Base-by-base conservation (phyloP, 495 filamentous ascomycete genomes). In the Choiromyces venosus region DNA sequence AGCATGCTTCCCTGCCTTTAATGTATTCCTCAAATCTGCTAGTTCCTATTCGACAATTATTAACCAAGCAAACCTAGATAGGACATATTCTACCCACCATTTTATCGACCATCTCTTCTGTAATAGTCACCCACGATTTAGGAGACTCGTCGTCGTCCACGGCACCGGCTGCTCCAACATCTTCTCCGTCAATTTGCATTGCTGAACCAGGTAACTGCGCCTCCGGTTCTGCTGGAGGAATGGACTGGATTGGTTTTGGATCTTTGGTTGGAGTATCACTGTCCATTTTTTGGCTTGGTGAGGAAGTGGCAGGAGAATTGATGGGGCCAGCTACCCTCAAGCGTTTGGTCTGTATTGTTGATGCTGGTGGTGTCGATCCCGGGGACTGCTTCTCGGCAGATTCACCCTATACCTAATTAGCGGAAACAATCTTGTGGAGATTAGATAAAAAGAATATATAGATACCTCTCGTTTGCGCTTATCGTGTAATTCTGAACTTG, bases 391-490 rank as follows among this genome's bases (percentile, higher is more conserved):
- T 46, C 19, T 44, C 56, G 21, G n/a, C 29, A 40, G 65, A 37
- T 19, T 75, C 74, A 39, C 69, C 74, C 74, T 75, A n/a, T 37
- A 25, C 19, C 36, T 44, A 44, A 52, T 67, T 18, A 44, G 10
- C n/a, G 8, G 72, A 40, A 72, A 72, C 12, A 10, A 56, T 64
- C 40, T 73, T 44, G n/a, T 46, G 52, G 52, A 16, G 52, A 61
- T 18, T 29, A 33, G 33, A 29, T 9, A 35, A 29, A 16, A n/a
- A 37, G 39, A 36, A 37, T 39, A 12, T 71, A 67, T 66, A 76
- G 40, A 68, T 79, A 79, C 77, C 76, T 79, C 70, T 79, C 77
- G 65, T 40, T 79, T 79, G 38, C 76, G 64, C 61, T 79, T 79
- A 61, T 79, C 78, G 37, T 65, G 67, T 36, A 69, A 69, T 65